phyloP scores from a whole-genome alignment of 2,329 filamentous ascomycete species.

The Penicillium crustosum region DNA sequence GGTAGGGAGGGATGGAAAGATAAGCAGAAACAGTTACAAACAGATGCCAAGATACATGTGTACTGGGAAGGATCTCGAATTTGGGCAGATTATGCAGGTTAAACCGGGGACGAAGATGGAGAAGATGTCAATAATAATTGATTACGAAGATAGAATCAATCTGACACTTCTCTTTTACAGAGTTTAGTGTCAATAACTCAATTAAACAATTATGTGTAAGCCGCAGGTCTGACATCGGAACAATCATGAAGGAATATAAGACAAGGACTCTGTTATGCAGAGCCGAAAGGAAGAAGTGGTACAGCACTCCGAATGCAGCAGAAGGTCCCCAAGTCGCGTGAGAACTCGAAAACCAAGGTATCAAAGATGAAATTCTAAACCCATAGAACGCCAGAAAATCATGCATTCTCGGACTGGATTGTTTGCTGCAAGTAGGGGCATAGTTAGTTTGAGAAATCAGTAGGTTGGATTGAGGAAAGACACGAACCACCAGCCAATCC shows the following conservation, averaged over 20 bases:
- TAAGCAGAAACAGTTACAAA: slow-evolving; percentile 4
- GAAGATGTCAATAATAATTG: neutral
- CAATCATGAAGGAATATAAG: slow-evolving; percentile 37
- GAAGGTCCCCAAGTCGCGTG: slow-evolving; percentile 17
- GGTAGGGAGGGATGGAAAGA: neutral
- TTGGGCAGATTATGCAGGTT: neutral
- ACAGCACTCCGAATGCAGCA: slow-evolving; percentile 25
- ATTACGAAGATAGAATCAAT: neutral
- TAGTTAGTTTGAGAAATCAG: slow-evolving; percentile 1
- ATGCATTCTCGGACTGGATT: slow-evolving; percentile 46
- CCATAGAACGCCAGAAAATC: slow-evolving; percentile 32
- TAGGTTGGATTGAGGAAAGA: slow-evolving; percentile 14
- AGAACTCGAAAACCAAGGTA: slow-evolving; percentile 25
- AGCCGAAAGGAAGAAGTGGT: slow-evolving; percentile 26
- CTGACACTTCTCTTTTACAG: slow-evolving; percentile 1
- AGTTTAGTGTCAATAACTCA: slow-evolving; percentile 16
- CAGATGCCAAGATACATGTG: neutral
- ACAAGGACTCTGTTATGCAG: slow-evolving; percentile 31
- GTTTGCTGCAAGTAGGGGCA: slow-evolving; percentile 38
- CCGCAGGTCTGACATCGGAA: slow-evolving; percentile 20
- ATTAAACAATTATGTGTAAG: slow-evolving; percentile 38
- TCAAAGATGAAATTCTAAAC: slow-evolving; percentile 33
- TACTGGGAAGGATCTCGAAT: neutral
- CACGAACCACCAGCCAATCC: slow-evolving; percentile 91
- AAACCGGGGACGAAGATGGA: neutral